Conservation (phyloP, 352 stramenopile genomes). For the Elongisporangium senticosum region DNA sequence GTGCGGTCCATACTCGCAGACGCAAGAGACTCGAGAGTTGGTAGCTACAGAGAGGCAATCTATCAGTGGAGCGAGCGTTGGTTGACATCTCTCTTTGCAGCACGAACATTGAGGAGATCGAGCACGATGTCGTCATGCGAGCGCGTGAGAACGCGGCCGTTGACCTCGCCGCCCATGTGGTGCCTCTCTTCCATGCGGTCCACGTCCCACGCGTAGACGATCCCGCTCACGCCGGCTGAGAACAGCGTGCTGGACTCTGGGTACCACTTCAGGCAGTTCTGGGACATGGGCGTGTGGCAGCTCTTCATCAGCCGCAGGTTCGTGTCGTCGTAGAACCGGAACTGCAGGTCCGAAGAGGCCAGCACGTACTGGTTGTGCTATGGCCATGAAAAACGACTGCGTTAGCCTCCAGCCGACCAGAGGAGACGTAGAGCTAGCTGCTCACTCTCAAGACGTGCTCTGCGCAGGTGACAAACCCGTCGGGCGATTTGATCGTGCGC, state of each 20-base stretch:
- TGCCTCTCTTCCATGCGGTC: conserved; percentile 81
- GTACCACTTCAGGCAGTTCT: conserved; percentile 83
- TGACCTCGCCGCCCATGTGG: conserved; percentile 67
- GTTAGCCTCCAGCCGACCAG: too few relatives aligned
- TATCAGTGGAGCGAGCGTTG: neutral
- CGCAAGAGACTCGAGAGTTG: conserved; percentile 73
- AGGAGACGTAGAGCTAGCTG: neutral
- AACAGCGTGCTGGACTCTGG: conserved; percentile 62
- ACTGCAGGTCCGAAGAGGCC: conserved; percentile 69
- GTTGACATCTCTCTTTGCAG: neutral
- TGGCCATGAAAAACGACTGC: neutral
- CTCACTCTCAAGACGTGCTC: conserved; percentile 62
- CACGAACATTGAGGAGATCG: conserved; percentile 61
- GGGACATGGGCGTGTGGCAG: conserved; percentile 75
- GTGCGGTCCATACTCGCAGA: conserved; percentile 87
- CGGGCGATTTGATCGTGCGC: conserved; percentile 50
- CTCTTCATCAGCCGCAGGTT: conserved; percentile 65
- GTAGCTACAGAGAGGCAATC: conserved; percentile 25
- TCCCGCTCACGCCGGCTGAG: conserved; percentile 73
- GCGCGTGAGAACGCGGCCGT: conserved; percentile 48
- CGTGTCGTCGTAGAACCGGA: conserved; percentile 81
- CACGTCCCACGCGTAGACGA: conserved; percentile 83
- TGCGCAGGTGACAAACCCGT: conserved; percentile 74
- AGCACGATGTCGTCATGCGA: conserved; percentile 88
- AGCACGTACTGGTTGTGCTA: conserved; percentile 77